Base-by-base conservation (phyloP, 192 early-diverging fungal genomes). In the Linnemannia elongata region DNA sequence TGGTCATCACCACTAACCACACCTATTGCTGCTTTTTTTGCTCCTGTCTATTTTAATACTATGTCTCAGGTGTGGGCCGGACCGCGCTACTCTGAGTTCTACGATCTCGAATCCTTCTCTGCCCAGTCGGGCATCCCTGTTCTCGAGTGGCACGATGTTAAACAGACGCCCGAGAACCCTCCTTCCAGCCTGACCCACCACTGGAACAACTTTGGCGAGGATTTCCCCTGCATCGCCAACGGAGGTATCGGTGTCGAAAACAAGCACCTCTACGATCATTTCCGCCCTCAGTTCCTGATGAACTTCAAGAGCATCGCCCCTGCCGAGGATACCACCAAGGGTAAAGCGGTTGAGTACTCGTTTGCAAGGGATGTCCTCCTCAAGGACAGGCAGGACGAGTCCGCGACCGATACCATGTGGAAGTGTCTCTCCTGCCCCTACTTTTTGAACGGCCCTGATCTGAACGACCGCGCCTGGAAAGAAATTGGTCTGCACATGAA, bases 81-180 rank as follows among this genome's bases (percentile, higher is more conserved):
- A 17, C 69, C 68, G 41, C 33, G 85, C 20, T 87, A 87, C 35
- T 87, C 85, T 4, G 85, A 87, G 35, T 87, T 87, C 54, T 87
- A 87, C 71, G 76, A 87, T 54, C 72, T 87, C 4, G 63, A 81
- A 6, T 33, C 71, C 2, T 87, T 87, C 24, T 78, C 85, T 0
- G 72, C 71, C 8, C 15, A 57, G 22, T 78, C 79, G 18, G 79
- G 79, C 10, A 81, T 87, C 57, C 80, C 79, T 0, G 60, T 87
- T 52, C 63, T 81, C 22, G 85, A 87, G 33, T 87, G 85, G 85
- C 79, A 87, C 66, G 85, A 87, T 68, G 68, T 87, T 76, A 87
- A 87, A 20, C 85, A 87, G 39, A 87, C 85, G 13, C 85, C 85
- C 2, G 72, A 74, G 6, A 38, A 73, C 4, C 85, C 85, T 8